Conservation (phyloP, 2,329 filamentous ascomycete species). For the Botrytis fragariae region DNA sequence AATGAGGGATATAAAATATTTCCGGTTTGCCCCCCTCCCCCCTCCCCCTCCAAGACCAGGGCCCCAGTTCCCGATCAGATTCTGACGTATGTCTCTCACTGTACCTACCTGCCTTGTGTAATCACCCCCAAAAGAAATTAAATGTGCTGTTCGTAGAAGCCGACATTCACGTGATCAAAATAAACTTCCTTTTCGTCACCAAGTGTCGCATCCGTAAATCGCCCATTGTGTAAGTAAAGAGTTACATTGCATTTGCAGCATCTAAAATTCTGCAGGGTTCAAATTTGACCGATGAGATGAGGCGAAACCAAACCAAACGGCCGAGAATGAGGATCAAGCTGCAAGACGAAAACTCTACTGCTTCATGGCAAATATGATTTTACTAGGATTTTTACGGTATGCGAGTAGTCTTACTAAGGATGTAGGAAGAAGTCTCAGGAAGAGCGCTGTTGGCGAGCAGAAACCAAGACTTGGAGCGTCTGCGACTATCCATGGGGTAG, state of each 20-base stretch:
- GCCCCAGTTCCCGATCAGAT: background rate
- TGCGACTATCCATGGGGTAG: constrained; percentile 7
- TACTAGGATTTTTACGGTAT: constrained; percentile 5
- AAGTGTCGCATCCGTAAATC: background rate
- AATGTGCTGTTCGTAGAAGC: background rate
- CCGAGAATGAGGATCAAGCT: background rate
- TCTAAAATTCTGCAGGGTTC: background rate
- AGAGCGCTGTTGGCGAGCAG: constrained; percentile 4
- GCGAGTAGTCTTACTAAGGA: background rate
- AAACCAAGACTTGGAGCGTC: background rate
- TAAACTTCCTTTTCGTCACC: background rate
- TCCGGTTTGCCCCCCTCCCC: background rate
- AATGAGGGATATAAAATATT: constrained; percentile 20
- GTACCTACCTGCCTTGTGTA: constrained; percentile 8
- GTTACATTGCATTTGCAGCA: constrained; percentile 5
- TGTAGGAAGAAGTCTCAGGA: background rate
- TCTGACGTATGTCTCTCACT: constrained; percentile 9
- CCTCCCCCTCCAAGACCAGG: background rate
- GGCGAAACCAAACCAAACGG: background rate
- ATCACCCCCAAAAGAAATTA: background rate
- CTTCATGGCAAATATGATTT: background rate
- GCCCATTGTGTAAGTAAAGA: constrained; percentile 2
- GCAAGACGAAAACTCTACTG: constrained; percentile 2
- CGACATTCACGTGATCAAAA: background rate
- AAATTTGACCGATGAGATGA: constrained; percentile 11